Base-by-base conservation (phyloP, 441 rosid species). In the Populus hybrid region DNA sequence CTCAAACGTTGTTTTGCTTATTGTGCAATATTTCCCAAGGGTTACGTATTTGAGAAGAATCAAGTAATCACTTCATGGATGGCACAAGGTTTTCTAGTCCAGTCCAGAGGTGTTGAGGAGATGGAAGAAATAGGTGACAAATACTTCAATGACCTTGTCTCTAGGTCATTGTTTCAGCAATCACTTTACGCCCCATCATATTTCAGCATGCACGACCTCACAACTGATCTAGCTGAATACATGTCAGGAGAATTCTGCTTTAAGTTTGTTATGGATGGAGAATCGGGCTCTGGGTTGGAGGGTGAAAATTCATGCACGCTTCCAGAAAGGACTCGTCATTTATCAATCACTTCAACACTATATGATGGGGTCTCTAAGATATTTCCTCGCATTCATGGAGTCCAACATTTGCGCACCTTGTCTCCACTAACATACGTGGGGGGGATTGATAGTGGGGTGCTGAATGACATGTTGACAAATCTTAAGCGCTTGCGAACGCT, bases 351-450 rank as follows among this genome's bases (percentile, higher is more conserved):
- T 65, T 53, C 76, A 19, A 40, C 81, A n/a, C 40, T 32, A 1
- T 12, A 53, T 40, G 84, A 83, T n/a, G 57, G 57, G 16, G 40
- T 19, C 26, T 34, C 50, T 35, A 14, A 68, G 9, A 81, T 70
- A 67, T 81, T 78, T 75, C 76, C 71, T 16, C 70, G 30, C 30
- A 42, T 79, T 46, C 8, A 57, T 65, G 53, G 46, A 73, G 73
- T 42, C 32, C 50, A 74, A 67, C 16, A 50, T 28, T 67, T 82
- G 36, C 79, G 80, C 61, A 76, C 79, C 53, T 82, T 82, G 68
- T 75, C 76, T 32, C 77, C 75, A 6, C 18, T 6, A 32, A 46
- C 57, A 14, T 46, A 46, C 57, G 57, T 14, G 57, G 57, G 57
- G 57, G 57, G 57, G 6, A 4, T 46, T 46, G 57, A 46, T 14